A percentile compares a stretch with the other conserved stretches of the same genome.
Evolutionary conservation across 768 basidiomycete species (phyloP).

Genomic region (Podaxis sp.): DNA sequence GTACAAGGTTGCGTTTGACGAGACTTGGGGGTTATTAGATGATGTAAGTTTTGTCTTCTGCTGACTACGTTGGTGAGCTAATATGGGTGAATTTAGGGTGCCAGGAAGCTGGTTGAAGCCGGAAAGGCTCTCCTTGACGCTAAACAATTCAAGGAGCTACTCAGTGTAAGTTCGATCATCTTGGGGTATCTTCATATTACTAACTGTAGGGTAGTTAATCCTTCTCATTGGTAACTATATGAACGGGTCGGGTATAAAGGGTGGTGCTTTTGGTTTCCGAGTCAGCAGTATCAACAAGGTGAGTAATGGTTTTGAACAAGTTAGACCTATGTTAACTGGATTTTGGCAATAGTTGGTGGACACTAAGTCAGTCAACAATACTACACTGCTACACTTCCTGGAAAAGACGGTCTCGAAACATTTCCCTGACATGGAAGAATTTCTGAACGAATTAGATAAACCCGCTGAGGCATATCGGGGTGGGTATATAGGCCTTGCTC

Average conservation of each 20-base stretch:
- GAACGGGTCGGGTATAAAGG: conserved; percentile 95
- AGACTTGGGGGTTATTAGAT: conserved; percentile 77
- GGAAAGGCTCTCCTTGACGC: conserved; percentile 78
- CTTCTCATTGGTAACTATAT: conserved; percentile 97
- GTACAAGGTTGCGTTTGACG: conserved; percentile 85
- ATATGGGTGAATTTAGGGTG: conserved; percentile 49
- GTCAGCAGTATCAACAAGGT: conserved; percentile 98
- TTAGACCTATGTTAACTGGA: neutral
- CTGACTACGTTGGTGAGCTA: neutral
- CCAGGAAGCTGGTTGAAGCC: conserved; percentile 78
- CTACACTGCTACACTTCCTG: conserved; percentile 91
- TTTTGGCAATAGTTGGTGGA: conserved; percentile 73
- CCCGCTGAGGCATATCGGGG: conserved; percentile 94
- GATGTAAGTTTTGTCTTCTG: conserved; percentile 49
- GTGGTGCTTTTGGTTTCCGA: conserved; percentile 95
- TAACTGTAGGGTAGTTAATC: conserved; percentile 56
- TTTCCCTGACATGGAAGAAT: conserved; percentile 84
- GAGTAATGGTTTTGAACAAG: conserved; percentile 14
- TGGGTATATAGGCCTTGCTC: conserved; percentile 27
- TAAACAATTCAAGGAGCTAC: conserved; percentile 84
- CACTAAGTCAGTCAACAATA: conserved; percentile 94
- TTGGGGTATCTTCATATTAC: neutral
- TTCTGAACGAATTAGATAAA: conserved; percentile 84
- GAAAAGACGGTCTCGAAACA: conserved; percentile 86
- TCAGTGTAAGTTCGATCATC: conserved; percentile 55